These are phyloP conservation scores for Tylopilus sp. DNA, from an alignment of 768 basidiomycete species.

Conservation along the genomic window DNA sequence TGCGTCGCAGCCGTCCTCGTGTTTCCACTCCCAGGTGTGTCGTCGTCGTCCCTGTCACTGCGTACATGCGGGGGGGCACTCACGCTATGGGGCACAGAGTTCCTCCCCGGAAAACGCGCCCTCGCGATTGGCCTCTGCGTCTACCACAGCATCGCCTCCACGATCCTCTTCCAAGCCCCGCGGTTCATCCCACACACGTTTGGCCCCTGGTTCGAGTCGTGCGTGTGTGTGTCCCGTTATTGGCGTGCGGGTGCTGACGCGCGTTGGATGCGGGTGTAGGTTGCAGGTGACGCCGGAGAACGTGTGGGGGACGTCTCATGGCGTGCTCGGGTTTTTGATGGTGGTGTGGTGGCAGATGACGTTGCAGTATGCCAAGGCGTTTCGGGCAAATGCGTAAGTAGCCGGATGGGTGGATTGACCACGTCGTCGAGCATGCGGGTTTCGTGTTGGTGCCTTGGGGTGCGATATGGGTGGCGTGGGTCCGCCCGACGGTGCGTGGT, in stretches of 20 bases:
- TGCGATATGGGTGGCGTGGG: too few species aligned
- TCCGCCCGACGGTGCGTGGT: too few species aligned
- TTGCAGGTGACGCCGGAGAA: constrained; percentile 64
- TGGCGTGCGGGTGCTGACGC: not conserved
- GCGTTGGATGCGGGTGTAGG: not conserved
- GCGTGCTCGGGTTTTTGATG: constrained; percentile 66
- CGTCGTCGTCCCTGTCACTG: constrained; percentile 18
- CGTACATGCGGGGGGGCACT: not conserved
- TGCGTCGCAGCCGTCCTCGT: constrained; percentile 63
- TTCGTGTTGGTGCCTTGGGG: too few species aligned
- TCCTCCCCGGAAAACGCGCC: constrained; percentile 82
- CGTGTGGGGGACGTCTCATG: constrained; percentile 71
- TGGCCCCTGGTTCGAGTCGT: constrained; percentile 60
- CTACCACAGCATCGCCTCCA: constrained; percentile 73
- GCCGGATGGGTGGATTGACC: too few species aligned
- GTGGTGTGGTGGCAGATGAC: constrained; percentile 83
- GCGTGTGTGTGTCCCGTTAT: constrained; percentile 29
- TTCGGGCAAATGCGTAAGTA: constrained; percentile 17
- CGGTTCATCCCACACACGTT: constrained; percentile 77
- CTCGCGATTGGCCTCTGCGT: constrained; percentile 72
- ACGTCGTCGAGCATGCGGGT: too few species aligned
- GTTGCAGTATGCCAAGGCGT: constrained; percentile 45
- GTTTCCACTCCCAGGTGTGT: constrained; percentile 68
- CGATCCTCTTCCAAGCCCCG: constrained; percentile 70
- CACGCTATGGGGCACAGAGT: constrained; percentile 50